Base-by-base conservation (phyloP, 352 stramenopile genomes). In the Globisporangium alternatum region DNA sequence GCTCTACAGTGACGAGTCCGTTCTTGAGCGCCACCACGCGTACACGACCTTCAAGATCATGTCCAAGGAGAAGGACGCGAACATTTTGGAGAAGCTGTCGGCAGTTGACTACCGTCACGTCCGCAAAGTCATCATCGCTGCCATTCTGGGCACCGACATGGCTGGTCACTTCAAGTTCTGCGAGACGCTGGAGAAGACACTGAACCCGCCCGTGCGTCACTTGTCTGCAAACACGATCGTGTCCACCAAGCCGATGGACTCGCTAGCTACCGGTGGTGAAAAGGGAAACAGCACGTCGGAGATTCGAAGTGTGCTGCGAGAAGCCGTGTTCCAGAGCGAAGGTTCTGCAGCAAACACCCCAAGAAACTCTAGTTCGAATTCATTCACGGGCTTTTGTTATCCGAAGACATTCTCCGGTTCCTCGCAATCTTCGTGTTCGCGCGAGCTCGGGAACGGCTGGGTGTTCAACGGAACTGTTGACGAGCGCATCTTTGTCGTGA, bases 141-240 rank as follows among this genome's bases (percentile, higher is more conserved):
- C 81, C 1, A 97, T 98, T 55, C 61, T 98, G 25, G 80, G 87
- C 28, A 98, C 92, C 13, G 92, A 98, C 62, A 97, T 97, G 85
- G 88, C 90, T 9, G 72, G 88, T 9, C 92, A 98, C 70, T 94
- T 95, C 55, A 91, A 95, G 57, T 90, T 90, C 57, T 86, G 86
- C 61, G 83, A 95, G 60, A 68, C 72, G 17, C 74, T 95, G 21
- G 84, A 93, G 56, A 92, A 93, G 62, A 66, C 78, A 39, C 55
- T 92, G 51, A 80, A 86, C 17, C 86, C 82, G 17, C 56, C 74
- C 17, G 75, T 66, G 3, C 80, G 84, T 47, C 79, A 89, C 51
- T 69, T 89, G 56, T 75, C 79, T 44, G 74, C 69, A 19, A 77
- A 70, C 8, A 22, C 67, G 1, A 78, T 86, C 30, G 71, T 75